Base-by-base conservation (phyloP, 2,329 filamentous ascomycete species). In the Pestalotiopsis sp. region DNA sequence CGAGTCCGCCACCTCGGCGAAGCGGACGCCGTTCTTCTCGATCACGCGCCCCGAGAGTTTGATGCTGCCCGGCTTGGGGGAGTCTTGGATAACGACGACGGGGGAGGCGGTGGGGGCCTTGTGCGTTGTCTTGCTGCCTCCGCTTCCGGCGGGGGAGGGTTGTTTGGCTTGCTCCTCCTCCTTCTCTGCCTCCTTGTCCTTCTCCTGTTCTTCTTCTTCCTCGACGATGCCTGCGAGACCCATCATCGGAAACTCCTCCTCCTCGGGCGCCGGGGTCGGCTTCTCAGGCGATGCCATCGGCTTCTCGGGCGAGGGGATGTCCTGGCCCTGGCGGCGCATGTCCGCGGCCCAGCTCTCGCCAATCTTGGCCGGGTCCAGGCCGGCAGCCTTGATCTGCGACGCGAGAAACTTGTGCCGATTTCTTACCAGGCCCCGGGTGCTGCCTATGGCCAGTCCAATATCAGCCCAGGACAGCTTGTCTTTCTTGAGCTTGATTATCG, bases 401-500 rank as follows among this genome's bases (percentile, higher is more conserved):
- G 9, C 26, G 56, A 74, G 63, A 11, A n/a, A 22, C 44, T 67
- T 67, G 68, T 69, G 67, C 22, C 68, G 72, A 3, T 56, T 22
- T 30, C 70, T 62, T 11, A 70, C 68, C 11, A 72, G 68, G 1
- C 56, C 55, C 63, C 67, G 67, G 58, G 58, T 7, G 24, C 71
- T 68, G 4, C 64, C 6, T 52, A 75, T 38, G 2, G 67, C 38
- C 17, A 60, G 22, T 57, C 67, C 65, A 60, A 75, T 73, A 13
- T 71, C 67, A 14, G 59, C 61, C 68, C 68, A 73, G 44, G 63
- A 67, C 22, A 58, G 66, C 2, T 26, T 68, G 22, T 71, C 48
- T 13, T 40, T 55, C 24, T 70, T 70, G 59, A 71, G 65, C 44
- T 69, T 20, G 62, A 67, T 70, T 11, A 76, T 60, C 9, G 66